phyloP scores from a whole-genome alignment of 2,329 filamentous ascomycete species.

The Lachnellula arida region DNA sequence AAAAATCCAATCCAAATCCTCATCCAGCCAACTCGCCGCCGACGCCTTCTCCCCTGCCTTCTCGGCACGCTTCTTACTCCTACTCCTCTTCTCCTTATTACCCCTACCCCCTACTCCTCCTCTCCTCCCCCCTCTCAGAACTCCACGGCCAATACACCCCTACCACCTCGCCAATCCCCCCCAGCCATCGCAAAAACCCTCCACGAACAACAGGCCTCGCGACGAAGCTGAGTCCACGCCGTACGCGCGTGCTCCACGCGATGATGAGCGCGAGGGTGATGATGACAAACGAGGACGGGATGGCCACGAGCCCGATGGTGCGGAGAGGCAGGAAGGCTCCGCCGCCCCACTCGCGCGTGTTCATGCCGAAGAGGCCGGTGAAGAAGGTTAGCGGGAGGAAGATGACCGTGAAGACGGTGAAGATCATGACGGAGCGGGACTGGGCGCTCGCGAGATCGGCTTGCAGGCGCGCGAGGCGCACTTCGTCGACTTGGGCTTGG shows the following conservation, averaged over 20 bases:
- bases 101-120: neutral
- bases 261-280: conserved; percentile 2
- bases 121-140: neutral
- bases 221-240: neutral
- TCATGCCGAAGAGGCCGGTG: conserved; percentile 9
- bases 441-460: conserved; percentile 5
- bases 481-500: conserved; percentile 11
- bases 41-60: no score
- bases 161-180: neutral
- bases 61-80: neutral
- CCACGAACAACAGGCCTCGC: neutral
- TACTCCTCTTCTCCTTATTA: neutral
- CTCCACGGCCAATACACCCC: neutral
- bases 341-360: conserved; percentile 4
- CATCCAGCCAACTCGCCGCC: neutral
- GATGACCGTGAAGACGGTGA: conserved; percentile 4
- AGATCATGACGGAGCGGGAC: conserved; percentile 8
- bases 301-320: neutral
- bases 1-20: no score
- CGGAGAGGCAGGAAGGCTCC: neutral
- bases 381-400: conserved; percentile 7
- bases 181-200: no score
- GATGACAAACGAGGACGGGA: neutral
- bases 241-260: conserved; percentile 3
- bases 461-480: conserved; percentile 7